phyloP scores from a whole-genome alignment of 345 rosid species.

The Passiflora organensis region DNA sequence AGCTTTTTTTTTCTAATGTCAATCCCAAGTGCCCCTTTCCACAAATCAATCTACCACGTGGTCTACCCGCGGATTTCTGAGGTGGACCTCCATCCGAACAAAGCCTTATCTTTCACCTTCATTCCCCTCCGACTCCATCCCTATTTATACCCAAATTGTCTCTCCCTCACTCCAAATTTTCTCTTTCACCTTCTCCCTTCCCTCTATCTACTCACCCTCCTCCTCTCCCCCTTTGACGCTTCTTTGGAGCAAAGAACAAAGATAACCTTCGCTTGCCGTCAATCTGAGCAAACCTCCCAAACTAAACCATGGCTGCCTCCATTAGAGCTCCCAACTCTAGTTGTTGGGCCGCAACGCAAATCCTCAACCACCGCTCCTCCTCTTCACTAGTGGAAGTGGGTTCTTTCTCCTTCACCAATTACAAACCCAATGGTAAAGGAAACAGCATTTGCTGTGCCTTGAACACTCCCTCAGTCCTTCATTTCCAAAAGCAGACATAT shows the following conservation, averaged over 20 bases:
- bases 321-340: slow-evolving; percentile 21
- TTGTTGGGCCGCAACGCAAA: slow-evolving; percentile 33
- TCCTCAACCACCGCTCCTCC: slow-evolving; percentile 24
- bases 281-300: background rate
- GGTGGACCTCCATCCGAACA: slow-evolving; percentile 33
- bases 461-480: slow-evolving; percentile 51
- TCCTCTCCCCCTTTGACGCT: background rate
- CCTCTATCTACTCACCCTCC: too few species aligned
- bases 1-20: too few species aligned
- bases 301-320: slow-evolving; percentile 41
- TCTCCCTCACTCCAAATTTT: background rate
- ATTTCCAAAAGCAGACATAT: slow-evolving; percentile 47
- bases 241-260: too few species aligned
- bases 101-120: background rate
- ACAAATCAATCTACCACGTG: slow-evolving; percentile 47
- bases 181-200: too few species aligned
- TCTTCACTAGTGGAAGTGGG: slow-evolving; percentile 17
- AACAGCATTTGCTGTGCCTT: slow-evolving; percentile 28
- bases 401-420: slow-evolving; percentile 16
- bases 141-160: slow-evolving; percentile 29
- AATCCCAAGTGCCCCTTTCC: slow-evolving; percentile 30
- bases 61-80: too few species aligned
- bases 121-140: slow-evolving; percentile 6
- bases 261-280: too few species aligned
- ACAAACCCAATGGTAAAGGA: slow-evolving; percentile 14